Percentiles rank a stretch among this genome's conserved stretches.
These are phyloP conservation scores for Candida dajiaensis DNA, from an alignment of 805 yeast genomes.

Conservation along the genomic window DNA sequence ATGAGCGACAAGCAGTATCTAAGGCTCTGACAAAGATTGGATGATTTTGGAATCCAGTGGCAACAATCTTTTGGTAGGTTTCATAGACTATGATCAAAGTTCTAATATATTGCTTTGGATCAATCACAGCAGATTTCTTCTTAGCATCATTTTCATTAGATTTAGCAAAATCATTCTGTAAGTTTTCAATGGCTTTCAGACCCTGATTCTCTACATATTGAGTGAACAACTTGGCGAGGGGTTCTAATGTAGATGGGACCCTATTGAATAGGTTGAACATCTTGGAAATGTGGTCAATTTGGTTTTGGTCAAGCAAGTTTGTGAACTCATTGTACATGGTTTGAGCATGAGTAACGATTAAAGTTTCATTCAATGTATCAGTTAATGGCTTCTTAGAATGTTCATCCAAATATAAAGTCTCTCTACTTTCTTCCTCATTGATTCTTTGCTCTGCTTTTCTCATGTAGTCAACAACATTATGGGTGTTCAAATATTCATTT, in stretches of 20 bases:
- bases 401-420: slow-evolving; percentile 76
- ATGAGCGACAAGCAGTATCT: slow-evolving; percentile 81
- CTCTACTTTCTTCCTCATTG: slow-evolving; percentile 74
- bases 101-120: slow-evolving; percentile 77
- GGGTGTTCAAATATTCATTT: slow-evolving; percentile 53
- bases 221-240: slow-evolving; percentile 69
- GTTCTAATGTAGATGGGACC: slow-evolving; percentile 73
- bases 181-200: slow-evolving; percentile 49
- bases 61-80: slow-evolving; percentile 61
- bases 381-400: slow-evolving; percentile 76
- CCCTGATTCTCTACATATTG: slow-evolving; percentile 67
- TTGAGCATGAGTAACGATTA: slow-evolving; percentile 74
- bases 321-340: slow-evolving; percentile 74
- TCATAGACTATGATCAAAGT: slow-evolving; percentile 65
- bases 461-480: slow-evolving; percentile 88
- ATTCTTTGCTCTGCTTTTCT: slow-evolving; percentile 78
- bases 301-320: slow-evolving; percentile 65
- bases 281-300: slow-evolving; percentile 66
- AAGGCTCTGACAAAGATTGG: slow-evolving; percentile 79
- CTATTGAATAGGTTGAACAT: slow-evolving; percentile 72
- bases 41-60: slow-evolving; percentile 62
- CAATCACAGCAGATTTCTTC: slow-evolving; percentile 27
- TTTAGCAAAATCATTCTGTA: slow-evolving; percentile 31
- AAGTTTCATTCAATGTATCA: slow-evolving; percentile 66
- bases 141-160: slow-evolving; percentile 25